These are phyloP conservation scores for Xanthoceras sorbifolium DNA, from an alignment of 345 rosid species.

Conservation along the genomic window DNA sequence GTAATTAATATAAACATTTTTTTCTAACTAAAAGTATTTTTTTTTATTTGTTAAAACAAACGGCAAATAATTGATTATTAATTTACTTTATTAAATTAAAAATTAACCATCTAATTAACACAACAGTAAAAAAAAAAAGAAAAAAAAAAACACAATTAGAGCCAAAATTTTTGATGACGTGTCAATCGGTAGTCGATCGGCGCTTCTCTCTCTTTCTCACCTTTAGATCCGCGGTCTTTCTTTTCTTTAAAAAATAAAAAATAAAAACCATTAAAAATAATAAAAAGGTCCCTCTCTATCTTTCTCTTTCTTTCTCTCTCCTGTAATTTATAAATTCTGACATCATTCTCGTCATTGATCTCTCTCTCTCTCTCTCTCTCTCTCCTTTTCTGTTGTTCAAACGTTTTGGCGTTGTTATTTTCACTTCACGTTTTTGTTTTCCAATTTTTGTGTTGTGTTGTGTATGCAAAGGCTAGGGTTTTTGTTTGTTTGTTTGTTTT, in stretches of 20 bases:
- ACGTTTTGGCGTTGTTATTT: background rate
- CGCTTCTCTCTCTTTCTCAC: slow-evolving; percentile 13
- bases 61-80: too few relatives aligned
- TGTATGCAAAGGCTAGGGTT: slow-evolving; percentile 6
- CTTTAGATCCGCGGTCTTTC: slow-evolving; percentile 41
- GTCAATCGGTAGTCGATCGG: slow-evolving; percentile 6
- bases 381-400: slow-evolving; percentile 7
- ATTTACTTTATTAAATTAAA: too few relatives aligned
- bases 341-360: background rate
- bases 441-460: background rate
- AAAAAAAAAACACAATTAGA: background rate
- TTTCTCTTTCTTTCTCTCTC: background rate
- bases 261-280: slow-evolving; percentile 19
- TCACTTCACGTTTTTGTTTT: background rate
- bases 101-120: background rate
- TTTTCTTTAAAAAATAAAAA: slow-evolving; percentile 19
- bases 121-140: background rate
- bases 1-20: too few relatives aligned
- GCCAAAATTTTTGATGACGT: slow-evolving; percentile 22
- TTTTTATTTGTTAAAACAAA: too few relatives aligned
- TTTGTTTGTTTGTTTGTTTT: background rate
- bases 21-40: too few relatives aligned
- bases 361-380: slow-evolving; percentile 6
- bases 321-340: slow-evolving; percentile 14
- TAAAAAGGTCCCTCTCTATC: slow-evolving; percentile 3